Evolutionary conservation across 2,329 filamentous ascomycete species (phyloP).

Genomic region (Pochonia chlamydosporia): DNA sequence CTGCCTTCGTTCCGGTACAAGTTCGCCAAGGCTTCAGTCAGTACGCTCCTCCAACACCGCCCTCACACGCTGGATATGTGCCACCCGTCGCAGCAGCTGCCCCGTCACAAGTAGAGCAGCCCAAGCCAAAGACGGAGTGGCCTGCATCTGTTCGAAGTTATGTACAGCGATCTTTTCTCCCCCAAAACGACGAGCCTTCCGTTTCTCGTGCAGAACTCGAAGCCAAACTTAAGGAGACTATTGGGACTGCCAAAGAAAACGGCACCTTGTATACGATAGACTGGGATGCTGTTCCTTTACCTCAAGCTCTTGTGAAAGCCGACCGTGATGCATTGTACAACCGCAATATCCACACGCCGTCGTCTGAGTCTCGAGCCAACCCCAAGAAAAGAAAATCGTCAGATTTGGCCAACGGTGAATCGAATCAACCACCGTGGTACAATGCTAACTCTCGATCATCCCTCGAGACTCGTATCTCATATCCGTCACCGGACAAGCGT

Average conservation of each 20-base stretch:
- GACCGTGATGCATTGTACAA: conserved; percentile 53
- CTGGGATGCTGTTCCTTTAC: conserved; percentile 79
- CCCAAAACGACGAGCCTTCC: conserved; percentile 59
- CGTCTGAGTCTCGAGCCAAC: conserved; percentile 25
- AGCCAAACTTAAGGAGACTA: conserved; percentile 76
- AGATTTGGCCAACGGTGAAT: conserved; percentile 51
- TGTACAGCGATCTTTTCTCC: conserved; percentile 82
- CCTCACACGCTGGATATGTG: conserved; percentile 25
- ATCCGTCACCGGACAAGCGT: conserved; percentile 40
- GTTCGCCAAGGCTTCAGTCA: conserved; percentile 55
- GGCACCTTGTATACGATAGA: conserved; percentile 67
- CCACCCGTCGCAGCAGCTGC: conserved; percentile 20
- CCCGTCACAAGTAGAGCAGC: conserved; percentile 21
- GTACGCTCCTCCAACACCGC: conserved; percentile 31
- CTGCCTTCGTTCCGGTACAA: conserved; percentile 56
- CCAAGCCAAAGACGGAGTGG: conserved; percentile 67
- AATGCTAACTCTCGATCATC: conserved; percentile 53
- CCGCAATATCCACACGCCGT: conserved; percentile 21
- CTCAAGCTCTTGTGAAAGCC: conserved; percentile 73
- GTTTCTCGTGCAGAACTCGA: conserved; percentile 70
- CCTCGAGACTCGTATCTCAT: conserved; percentile 73
- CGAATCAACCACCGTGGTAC: conserved; percentile 65
- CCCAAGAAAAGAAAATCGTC: conserved; percentile 80
- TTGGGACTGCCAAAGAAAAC: conserved; percentile 72
- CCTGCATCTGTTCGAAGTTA: conserved; percentile 78